Percentiles rank a stretch among this genome's conserved stretches.
Conservation (phyloP, 2,329 filamentous ascomycete genomes). For the Fusarium secorum region DNA sequence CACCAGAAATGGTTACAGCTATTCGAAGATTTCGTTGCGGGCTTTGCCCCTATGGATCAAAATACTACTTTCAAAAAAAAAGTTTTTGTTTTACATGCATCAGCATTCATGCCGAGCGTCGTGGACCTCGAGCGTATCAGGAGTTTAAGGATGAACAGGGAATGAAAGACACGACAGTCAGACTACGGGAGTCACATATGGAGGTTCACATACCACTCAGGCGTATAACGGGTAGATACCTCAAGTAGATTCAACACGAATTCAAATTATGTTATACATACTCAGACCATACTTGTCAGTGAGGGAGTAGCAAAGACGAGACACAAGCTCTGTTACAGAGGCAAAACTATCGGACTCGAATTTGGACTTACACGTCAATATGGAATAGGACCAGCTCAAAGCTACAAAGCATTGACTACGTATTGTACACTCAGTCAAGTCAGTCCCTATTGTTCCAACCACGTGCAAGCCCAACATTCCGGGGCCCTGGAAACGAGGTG, state of each 20-base stretch:
- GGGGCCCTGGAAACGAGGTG: background rate
- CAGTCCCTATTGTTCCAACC: conserved; percentile 10
- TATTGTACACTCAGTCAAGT: background rate
- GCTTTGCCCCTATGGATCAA: background rate
- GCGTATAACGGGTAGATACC: conserved; percentile 32
- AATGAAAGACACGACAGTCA: conserved; percentile 18
- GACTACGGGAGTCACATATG: background rate
- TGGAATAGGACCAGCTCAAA: background rate
- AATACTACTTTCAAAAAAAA: background rate
- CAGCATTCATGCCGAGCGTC: background rate
- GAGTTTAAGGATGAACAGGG: conserved; percentile 23
- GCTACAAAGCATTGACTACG: background rate
- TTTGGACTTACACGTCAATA: background rate
- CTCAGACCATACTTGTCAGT: background rate
- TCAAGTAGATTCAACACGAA: conserved; percentile 19
- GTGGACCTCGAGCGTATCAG: background rate
- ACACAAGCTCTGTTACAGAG: background rate
- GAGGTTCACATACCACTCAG: conserved; percentile 10
- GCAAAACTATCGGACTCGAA: background rate
- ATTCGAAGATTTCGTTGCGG: background rate
- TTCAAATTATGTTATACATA: background rate
- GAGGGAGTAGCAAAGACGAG: background rate
- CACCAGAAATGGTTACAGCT: background rate
- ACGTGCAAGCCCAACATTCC: conserved; percentile 8
- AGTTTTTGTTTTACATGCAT: background rate